Percentiles rank a stretch among this genome's conserved stretches.
phyloP scores from a whole-genome alignment of 2,329 filamentous ascomycete species.

The Penicillium sp. region DNA sequence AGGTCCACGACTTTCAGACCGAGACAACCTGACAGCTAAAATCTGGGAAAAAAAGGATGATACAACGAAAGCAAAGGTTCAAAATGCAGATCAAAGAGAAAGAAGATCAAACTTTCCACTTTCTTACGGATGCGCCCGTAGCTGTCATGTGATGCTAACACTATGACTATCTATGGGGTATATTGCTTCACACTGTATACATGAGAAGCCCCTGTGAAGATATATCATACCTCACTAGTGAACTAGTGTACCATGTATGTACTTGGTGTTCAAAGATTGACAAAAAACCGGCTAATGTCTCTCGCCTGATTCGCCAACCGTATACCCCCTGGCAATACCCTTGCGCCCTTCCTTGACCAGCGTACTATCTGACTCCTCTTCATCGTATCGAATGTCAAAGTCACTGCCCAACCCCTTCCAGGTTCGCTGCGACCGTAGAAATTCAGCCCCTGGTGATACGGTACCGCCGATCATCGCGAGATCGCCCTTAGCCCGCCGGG shows the following conservation, averaged over 20 bases:
- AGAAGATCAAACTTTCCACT: neutral
- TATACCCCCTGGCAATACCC: slow-evolving; percentile 87
- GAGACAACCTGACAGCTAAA: neutral
- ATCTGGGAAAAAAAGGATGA: neutral
- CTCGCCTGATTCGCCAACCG: slow-evolving; percentile 61
- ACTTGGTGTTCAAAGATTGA: neutral
- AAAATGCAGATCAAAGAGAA: neutral
- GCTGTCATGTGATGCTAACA: slow-evolving; percentile 26
- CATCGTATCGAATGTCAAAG: slow-evolving; percentile 64
- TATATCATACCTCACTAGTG: neutral
- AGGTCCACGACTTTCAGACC: neutral
- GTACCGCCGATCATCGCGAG: slow-evolving; percentile 80
- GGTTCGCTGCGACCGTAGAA: slow-evolving; percentile 74
- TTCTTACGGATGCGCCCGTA: slow-evolving; percentile 22
- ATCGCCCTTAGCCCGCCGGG: slow-evolving; percentile 67
- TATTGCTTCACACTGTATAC: neutral
- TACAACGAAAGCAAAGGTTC: neutral
- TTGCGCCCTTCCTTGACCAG: slow-evolving; percentile 80
- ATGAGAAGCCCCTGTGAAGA: neutral
- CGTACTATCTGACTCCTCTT: slow-evolving; percentile 59
- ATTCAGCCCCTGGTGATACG: slow-evolving; percentile 89
- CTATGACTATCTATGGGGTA: neutral
- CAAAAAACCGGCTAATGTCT: slow-evolving; percentile 27
- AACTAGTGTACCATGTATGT: neutral
- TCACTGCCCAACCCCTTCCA: slow-evolving; percentile 93